Evolutionary conservation across 495 filamentous ascomycete genomes (phyloP), one percentile per base, ranked within the genome.

Genomic region (Penicillium paxilli): DNA sequence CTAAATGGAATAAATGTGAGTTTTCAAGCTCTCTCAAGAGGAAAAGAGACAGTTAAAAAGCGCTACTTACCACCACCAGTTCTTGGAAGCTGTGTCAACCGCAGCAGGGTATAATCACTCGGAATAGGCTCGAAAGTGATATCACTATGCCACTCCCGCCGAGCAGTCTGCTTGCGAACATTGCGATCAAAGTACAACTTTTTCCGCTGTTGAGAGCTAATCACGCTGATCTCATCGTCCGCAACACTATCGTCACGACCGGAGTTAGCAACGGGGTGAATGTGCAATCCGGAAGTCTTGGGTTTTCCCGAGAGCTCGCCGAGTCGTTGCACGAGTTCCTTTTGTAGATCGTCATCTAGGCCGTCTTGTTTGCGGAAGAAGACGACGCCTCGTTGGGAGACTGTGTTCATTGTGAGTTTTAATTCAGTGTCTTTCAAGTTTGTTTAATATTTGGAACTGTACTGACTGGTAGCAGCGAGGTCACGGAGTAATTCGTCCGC

Each of bases 301-400:
- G 87, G 87, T 62, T 89, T 87, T 53, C 87, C 88, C 2, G 83
- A 77, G 11, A 75, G 64, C 58, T 84, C 69, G 11, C 87, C 87
- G 0, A 92, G 80, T 2, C 80, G 76, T 47, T 88, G 79, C 2
- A 81, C 76, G 0, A 92, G 79, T 52, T 86, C 79, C 61, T 92
- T 92, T 54, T 88, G 84, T 17, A 84, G 71, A 16, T 86, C 80
- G 56, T 87, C 77, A 57, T 77, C 78, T 7, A 89, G 66, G 47
- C 73, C 78, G 65, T 90, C 81, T 58, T 92, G 89, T 30, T 82
- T 79, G 23, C 88, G 86, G 73, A 94, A 90, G 75, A 91, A 91
- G 35, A 92, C 89, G 0, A 94, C 90, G 3, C 88, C 88, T 0
- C 89, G 83, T 57, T 87, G 84, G 14, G 88, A 92, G 59, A 94